Percentiles rank a stretch among this genome's conserved stretches.
phyloP scores from a whole-genome alignment of 257 asterid species.

The Solanum ossicruentum region DNA sequence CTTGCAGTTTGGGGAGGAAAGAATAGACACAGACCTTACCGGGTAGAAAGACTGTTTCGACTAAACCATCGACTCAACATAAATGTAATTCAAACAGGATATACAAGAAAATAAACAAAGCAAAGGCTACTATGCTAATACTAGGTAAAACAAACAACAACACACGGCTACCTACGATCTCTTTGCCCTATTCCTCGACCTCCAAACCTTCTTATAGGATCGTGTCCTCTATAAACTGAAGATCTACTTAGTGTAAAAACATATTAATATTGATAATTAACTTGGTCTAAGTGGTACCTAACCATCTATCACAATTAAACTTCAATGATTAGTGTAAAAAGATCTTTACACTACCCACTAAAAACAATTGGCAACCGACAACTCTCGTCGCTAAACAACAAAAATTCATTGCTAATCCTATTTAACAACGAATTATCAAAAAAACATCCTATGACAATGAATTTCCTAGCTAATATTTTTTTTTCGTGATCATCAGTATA shows the following conservation, averaged over 20 bases:
- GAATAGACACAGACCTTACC: background rate
- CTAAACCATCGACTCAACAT: background rate
- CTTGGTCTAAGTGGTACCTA: background rate
- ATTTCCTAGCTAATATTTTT: background rate
- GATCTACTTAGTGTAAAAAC: background rate
- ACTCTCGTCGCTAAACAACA: background rate
- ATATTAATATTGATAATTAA: background rate
- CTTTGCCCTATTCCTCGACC: background rate
- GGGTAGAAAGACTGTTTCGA: accelerated
- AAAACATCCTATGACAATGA: background rate
- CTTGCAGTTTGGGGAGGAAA: accelerated
- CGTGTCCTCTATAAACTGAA: background rate
- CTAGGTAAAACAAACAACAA: background rate
- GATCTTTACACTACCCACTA: background rate
- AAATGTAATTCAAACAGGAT: background rate
- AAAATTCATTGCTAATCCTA: background rate
- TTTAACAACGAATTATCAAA: background rate
- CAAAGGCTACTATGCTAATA: background rate
- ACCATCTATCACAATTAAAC: background rate
- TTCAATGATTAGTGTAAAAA: background rate
- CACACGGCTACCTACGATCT: background rate
- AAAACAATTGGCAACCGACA: background rate
- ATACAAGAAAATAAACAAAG: background rate
- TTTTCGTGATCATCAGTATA: background rate
- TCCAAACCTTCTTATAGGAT: background rate